phyloP scores from a whole-genome alignment of 2,329 filamentous ascomycete species.

The Cryphonectria nitschkei region DNA sequence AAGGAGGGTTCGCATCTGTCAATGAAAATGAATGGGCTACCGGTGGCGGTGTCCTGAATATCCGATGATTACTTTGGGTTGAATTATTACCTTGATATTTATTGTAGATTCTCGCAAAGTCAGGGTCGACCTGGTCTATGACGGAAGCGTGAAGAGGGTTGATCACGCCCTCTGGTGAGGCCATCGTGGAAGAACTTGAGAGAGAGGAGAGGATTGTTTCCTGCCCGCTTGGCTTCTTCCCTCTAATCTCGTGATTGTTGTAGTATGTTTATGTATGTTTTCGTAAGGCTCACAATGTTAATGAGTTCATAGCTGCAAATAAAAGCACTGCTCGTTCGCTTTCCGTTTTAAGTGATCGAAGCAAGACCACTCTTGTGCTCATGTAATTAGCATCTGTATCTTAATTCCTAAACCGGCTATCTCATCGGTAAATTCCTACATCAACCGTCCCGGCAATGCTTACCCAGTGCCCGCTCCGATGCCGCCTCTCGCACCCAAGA shows the following conservation, averaged over 20 bases:
- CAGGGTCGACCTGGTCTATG: slow-evolving; percentile 42
- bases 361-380: not conserved
- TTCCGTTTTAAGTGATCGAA: not conserved
- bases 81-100: slow-evolving; percentile 36
- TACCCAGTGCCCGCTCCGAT: not conserved
- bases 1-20: not conserved
- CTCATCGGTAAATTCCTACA: not conserved
- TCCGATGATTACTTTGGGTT: no score
- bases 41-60: no score
- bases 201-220: not conserved
- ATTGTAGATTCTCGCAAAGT: slow-evolving; percentile 45
- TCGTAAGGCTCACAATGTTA: no score
- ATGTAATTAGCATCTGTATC: not conserved
- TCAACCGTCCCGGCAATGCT: not conserved
- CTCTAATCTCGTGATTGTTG: not conserved
- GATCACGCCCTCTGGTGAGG: slow-evolving; percentile 28
- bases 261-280: not conserved
- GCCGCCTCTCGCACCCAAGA: not conserved
- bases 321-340: not conserved
- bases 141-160: slow-evolving; percentile 45
- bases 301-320: no score
- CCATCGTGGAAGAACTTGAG: slow-evolving; percentile 7
- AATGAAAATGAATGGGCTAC: not conserved
- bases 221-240: not conserved
- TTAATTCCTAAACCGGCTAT: not conserved